Conservation (phyloP, 441 rosid genomes). For the Pelargonium myrrhifolium region DNA sequence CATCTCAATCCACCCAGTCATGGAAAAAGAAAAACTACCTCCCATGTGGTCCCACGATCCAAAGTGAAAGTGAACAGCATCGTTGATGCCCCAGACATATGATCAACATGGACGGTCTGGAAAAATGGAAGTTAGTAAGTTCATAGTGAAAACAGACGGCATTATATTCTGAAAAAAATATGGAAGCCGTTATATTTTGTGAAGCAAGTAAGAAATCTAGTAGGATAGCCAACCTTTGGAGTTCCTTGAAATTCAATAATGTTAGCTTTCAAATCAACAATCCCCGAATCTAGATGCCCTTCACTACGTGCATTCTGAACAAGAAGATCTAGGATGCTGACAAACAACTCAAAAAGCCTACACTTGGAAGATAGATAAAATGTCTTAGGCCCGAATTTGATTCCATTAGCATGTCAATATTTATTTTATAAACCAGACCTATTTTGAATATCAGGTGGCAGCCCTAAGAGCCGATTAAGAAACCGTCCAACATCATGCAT, state of each 20-base stretch:
- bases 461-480: slow-evolving; percentile 87
- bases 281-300: slow-evolving; percentile 92
- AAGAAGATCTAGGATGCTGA: slow-evolving; percentile 80
- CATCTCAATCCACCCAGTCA: slow-evolving; percentile 10
- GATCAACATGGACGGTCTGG: slow-evolving; percentile 90
- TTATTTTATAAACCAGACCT: slow-evolving; percentile 37
- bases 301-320: slow-evolving; percentile 91
- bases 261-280: slow-evolving; percentile 94
- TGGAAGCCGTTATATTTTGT: slow-evolving; percentile 22
- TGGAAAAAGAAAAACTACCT: slow-evolving; percentile 38
- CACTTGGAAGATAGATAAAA: slow-evolving; percentile 19
- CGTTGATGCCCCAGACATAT: slow-evolving; percentile 92
- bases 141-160: neutral
- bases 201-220: slow-evolving; percentile 20
- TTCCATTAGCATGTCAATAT: slow-evolving; percentile 12
- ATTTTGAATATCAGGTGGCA: slow-evolving; percentile 96
- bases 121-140: neutral
- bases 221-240: slow-evolving; percentile 61
- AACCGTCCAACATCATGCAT: slow-evolving; percentile 99
- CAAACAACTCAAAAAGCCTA: slow-evolving; percentile 93
- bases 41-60: slow-evolving; percentile 95
- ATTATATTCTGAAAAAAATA: slow-evolving; percentile 44
- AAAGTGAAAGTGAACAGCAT: slow-evolving; percentile 78
- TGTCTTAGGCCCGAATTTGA: slow-evolving; percentile 13
- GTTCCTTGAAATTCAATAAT: slow-evolving; percentile 63